Conservation (phyloP, 345 rosid species). For the Salix arbutifolia region DNA sequence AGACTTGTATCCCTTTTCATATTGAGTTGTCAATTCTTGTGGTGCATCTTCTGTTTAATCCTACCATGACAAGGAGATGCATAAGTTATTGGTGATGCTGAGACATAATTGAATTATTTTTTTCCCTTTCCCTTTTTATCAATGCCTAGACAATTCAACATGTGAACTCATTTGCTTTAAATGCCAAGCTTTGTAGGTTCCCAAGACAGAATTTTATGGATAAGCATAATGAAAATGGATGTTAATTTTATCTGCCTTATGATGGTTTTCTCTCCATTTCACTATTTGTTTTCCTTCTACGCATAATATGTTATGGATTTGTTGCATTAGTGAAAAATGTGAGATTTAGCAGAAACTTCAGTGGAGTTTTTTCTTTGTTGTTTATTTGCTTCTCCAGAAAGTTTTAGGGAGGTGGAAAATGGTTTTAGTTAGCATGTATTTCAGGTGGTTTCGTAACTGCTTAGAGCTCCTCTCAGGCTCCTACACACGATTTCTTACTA, state of each 20-base stretch:
- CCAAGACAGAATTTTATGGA: background rate
- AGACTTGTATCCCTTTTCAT: background rate
- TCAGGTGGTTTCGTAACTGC: background rate
- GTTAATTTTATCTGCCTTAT: background rate
- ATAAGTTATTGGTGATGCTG: background rate
- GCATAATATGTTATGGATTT: background rate
- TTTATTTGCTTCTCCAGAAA: background rate
- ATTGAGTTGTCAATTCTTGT: background rate
- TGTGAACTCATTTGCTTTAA: background rate
- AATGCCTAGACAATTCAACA: background rate
- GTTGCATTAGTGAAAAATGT: background rate
- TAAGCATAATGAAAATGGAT: background rate
- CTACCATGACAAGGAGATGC: background rate
- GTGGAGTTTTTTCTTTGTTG: background rate
- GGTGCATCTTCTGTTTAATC: background rate
- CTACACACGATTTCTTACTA: background rate
- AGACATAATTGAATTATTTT: background rate
- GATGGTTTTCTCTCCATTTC: background rate
- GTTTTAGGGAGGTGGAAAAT: background rate
- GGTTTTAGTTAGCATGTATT: background rate
- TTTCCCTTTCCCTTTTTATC: background rate
- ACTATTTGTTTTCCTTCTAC: background rate
- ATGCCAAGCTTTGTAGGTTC: background rate
- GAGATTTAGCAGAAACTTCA: background rate
- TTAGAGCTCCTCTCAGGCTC: background rate